Base-by-base conservation (phyloP, 129 eudicot genomes). In the Flaveria trinervia region DNA sequence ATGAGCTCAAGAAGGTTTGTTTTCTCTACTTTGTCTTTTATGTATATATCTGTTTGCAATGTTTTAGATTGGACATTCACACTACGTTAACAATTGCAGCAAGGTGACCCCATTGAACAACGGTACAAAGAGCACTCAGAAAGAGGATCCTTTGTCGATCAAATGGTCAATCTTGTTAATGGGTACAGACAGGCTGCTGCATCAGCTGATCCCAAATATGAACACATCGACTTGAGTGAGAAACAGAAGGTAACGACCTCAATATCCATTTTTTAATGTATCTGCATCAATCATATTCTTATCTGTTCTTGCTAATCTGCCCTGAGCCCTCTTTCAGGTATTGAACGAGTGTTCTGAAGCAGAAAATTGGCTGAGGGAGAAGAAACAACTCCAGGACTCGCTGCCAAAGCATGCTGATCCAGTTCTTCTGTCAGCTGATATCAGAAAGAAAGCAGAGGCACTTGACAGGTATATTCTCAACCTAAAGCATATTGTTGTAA, bases 311-410 rank as follows among this genome's bases (percentile, higher is more conserved):
- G 52, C 51, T 1, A 25, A 59, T 48, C 3, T 55, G 20, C 9
- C 36, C n/a, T 9, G 3, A 2, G 50, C 13, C 18, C 4, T 22
- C 50, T 1, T 22, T 30, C 75, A 93, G 98, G 97, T 93, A 23
- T 51, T 93, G 78, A 84, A 83, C 7, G 98, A 91, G 74, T 93
- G 98, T 72, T 89, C 85, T 6, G 92, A 93, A 78, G 97, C 92
- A 0, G 96, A 93, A 77, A 88, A 82, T 55, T 93, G 98, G 98
- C 79, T 93, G 51, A 91, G 89, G 75, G 98, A 89, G 88, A 89
- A 87, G 68, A 72, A 73, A 79, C 97, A 85, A 49, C 88, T 81
- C 48, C 98, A 93, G 76, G 97, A 87, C 4, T 52, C 88, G 0
- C 93, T 93, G 30, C 96, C 97, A 0, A 93, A 91, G 80, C 80